Conservation (phyloP, 176 grass and related monocot genomes). For the Pontederia paniculata region DNA sequence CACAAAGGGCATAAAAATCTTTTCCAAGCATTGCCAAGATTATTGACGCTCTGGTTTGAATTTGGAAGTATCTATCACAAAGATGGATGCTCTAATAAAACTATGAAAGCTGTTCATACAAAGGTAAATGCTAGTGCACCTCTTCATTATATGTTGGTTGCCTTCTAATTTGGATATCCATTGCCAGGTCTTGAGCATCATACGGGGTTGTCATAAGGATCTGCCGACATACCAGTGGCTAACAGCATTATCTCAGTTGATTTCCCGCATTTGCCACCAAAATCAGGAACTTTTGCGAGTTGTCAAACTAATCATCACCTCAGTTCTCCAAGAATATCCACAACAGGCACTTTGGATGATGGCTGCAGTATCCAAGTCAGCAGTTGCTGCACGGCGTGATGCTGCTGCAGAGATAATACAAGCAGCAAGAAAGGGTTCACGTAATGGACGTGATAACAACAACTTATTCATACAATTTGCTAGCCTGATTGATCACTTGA, state of each 20-base stretch:
- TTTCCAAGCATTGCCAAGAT: slow-evolving; percentile 82
- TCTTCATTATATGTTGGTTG: background rate
- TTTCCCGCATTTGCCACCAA: slow-evolving; percentile 89
- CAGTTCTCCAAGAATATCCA: slow-evolving; percentile 72
- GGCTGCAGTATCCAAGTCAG: slow-evolving; percentile 93
- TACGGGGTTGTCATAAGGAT: slow-evolving; percentile 78
- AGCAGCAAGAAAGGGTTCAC: slow-evolving; percentile 55
- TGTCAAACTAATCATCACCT: slow-evolving; percentile 60
- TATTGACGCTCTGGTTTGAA: slow-evolving; percentile 93
- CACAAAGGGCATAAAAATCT: slow-evolving; percentile 91
- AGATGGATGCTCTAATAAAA: slow-evolving; percentile 31
- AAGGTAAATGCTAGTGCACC: slow-evolving; percentile 30
- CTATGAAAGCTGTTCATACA: slow-evolving; percentile 52
- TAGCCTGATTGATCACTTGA: slow-evolving; percentile 71
- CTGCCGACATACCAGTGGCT: slow-evolving; percentile 94
- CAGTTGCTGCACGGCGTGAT: slow-evolving; percentile 62
- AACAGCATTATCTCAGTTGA: slow-evolving; percentile 91
- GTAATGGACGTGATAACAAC: slow-evolving; percentile 39
- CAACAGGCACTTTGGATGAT: slow-evolving; percentile 99
- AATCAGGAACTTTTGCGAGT: slow-evolving; percentile 57
- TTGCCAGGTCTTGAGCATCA: slow-evolving; percentile 48
- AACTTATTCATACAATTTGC: slow-evolving; percentile 70
- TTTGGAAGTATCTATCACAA: slow-evolving; percentile 74
- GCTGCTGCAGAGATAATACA: slow-evolving; percentile 83
- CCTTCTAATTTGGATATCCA: background rate